A percentile compares a stretch with the other conserved stretches of the same genome.
Evolutionary conservation across 2,329 filamentous ascomycete genomes (phyloP).

Genomic region (Claviceps capensis): DNA sequence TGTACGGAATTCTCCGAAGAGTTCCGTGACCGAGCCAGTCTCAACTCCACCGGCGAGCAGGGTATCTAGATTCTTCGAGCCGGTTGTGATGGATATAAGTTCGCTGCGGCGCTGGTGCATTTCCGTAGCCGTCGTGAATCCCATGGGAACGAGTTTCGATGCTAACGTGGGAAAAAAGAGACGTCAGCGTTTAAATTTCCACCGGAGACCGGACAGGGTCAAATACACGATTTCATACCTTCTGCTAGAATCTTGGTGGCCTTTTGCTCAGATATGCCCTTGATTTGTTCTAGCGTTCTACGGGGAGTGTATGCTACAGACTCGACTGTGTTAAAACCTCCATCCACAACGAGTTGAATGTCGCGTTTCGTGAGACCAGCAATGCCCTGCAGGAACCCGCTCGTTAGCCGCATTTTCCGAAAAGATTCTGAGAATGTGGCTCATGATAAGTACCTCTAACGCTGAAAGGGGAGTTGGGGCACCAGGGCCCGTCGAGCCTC

Average conservation of each 20-base stretch:
- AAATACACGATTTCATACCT: slow-evolving; percentile 38
- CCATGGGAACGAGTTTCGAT: slow-evolving; percentile 94
- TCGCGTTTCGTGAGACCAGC: slow-evolving; percentile 87
- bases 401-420: background rate
- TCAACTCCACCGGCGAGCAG: slow-evolving; percentile 88
- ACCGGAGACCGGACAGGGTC: background rate
- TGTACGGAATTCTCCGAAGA: slow-evolving; percentile 95
- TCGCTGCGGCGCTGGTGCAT: slow-evolving; percentile 97
- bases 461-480: slow-evolving; percentile 82
- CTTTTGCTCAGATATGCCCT: slow-evolving; percentile 95
- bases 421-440: background rate
- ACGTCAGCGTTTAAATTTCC: slow-evolving; percentile 6
- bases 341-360: slow-evolving; percentile 83
- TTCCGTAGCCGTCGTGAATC: slow-evolving; percentile 95
- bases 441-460: slow-evolving; percentile 55
- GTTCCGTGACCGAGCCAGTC: slow-evolving; percentile 93
- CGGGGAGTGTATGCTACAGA: slow-evolving; percentile 84
- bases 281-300: slow-evolving; percentile 81
- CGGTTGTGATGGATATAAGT: slow-evolving; percentile 94
- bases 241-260: slow-evolving; percentile 82
- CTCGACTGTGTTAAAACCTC: slow-evolving; percentile 90
- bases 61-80: slow-evolving; percentile 94
- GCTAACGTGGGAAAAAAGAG: slow-evolving; percentile 55
- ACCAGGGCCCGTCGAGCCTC: slow-evolving; percentile 64
- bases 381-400: slow-evolving; percentile 46